Base-by-base conservation (phyloP, 345 rosid genomes). In the Hibiscus tridactylites region DNA sequence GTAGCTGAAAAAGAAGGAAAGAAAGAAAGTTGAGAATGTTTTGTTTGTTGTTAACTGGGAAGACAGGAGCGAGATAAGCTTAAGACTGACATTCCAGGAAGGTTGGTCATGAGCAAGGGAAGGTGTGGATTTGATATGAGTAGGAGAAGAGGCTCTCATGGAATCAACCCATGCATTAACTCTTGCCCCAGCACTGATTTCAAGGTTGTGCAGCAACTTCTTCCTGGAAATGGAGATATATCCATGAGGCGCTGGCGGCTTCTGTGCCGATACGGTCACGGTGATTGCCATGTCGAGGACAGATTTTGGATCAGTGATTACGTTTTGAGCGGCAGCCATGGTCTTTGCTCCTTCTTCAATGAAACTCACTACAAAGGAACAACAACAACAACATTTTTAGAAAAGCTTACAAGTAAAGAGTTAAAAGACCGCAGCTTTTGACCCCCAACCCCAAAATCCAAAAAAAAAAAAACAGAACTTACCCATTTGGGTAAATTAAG, bases 61-160 rank as follows among this genome's bases (percentile, higher is more conserved):
- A 44, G 47, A 10, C 3, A 10, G 0, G 13, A 44, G 47, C 0
- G 3, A 10, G 47, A 44, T 44, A 44, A 44, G 47, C 47, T 9
- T 9, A 44, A 44, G 47, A 68, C 88, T 83, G 74, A 92, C 97
- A 60, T 75, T 85, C 94, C 96, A 90, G 59, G 94, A 83, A 78
- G 60, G 62, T 28, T 78, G 76, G 28, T 85, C 83, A 1, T 84
- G 79, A 5, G 74, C 17, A 59, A 77, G 79, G 64, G 89, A 80
- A 72, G 82, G 81, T 31, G 82, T 28, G 60, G 94, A 82, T 71
- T 79, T 87, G 70, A 76, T 58, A 74, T 85, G 98, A 75, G 97
- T 91, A 26, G 98, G 98, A 2, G 98, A 94, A n/a, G 97, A 91
- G 50, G 92, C 90, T 73, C 82, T 82, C 96, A 91, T 94, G 35